phyloP scores from a whole-genome alignment of 257 asterid genomes.

The Lantana camara region DNA sequence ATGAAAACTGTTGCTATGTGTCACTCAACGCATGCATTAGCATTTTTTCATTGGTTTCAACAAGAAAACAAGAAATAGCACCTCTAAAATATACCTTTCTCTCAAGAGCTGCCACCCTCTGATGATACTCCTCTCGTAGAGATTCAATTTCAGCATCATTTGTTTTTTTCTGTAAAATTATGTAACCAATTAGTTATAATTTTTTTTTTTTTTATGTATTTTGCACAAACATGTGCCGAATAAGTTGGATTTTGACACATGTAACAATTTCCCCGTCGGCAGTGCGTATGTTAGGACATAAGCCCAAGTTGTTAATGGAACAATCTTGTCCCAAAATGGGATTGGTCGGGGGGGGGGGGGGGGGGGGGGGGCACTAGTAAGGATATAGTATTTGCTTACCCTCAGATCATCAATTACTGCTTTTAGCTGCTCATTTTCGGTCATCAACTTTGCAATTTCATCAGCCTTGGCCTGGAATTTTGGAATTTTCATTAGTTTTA shows the following conservation, averaged over 20 bases:
- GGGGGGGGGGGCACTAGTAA: neutral
- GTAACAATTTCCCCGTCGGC: neutral
- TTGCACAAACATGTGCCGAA: neutral
- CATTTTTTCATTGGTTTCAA: neutral
- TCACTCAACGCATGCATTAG: neutral
- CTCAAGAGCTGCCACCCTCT: constrained; percentile 86
- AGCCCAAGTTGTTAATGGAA: neutral
- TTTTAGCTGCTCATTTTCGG: constrained; percentile 82
- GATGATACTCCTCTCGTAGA: constrained; percentile 95
- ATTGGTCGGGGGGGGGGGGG: neutral
- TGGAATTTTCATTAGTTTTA: neutral
- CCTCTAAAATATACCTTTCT: constrained; percentile 69
- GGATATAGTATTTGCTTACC: constrained; percentile 41
- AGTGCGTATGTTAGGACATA: neutral
- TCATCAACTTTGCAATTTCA: constrained; percentile 84
- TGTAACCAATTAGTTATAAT: constrained; percentile 23
- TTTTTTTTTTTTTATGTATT: constrained; percentile 6
- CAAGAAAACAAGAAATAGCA: constrained; percentile 35
- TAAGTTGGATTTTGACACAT: neutral
- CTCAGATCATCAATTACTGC: constrained; percentile 59
- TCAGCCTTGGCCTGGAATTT: constrained; percentile 81
- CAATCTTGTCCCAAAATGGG: neutral
- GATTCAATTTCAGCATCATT: constrained; percentile 88
- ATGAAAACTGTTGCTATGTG: neutral
- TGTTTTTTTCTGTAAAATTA: constrained; percentile 68